Evolutionary conservation across 495 filamentous ascomycete genomes (phyloP).

Genomic region (Penicillium fimorum): DNA sequence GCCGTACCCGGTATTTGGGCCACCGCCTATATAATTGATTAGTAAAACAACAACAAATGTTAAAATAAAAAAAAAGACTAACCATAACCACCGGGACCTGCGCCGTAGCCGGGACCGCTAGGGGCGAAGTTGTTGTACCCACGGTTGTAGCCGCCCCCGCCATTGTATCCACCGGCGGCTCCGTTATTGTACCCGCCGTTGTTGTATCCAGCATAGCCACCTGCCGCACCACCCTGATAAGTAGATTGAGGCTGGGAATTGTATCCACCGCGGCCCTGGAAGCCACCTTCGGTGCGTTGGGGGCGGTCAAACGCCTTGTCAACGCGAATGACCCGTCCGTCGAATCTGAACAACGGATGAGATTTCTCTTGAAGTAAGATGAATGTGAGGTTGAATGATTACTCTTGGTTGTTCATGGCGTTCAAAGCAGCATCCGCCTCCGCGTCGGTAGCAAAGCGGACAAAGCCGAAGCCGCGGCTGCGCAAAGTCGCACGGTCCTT

Average conservation of each 20-base stretch:
- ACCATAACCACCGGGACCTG: constrained; percentile 28
- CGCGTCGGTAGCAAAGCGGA: constrained; percentile 76
- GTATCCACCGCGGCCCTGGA: constrained; percentile 48
- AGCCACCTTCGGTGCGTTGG: constrained; percentile 35
- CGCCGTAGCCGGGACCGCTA: constrained; percentile 12
- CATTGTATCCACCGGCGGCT: constrained; percentile 14
- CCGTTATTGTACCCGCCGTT: constrained; percentile 27
- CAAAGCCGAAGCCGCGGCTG: constrained; percentile 96
- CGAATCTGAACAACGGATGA: constrained; percentile 62
- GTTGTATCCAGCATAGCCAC: constrained; percentile 28
- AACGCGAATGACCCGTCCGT: constrained; percentile 92
- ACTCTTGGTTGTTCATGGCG: constrained; percentile 94
- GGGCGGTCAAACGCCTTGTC: constrained; percentile 88
- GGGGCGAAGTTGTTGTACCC: constrained; percentile 19
- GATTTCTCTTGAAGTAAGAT: neutral
- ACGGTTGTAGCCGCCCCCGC: constrained; percentile 29
- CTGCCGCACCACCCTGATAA: constrained; percentile 35
- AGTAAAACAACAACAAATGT: neutral
- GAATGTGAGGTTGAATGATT: constrained; percentile 30
- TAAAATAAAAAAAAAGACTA: constrained; percentile 8
- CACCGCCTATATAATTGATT: constrained; percentile 21
- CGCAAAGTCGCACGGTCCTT: constrained; percentile 96
- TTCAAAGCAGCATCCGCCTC: constrained; percentile 80
- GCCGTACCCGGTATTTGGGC: constrained; percentile 34
- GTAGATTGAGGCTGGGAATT: constrained; percentile 33